phyloP scores from a whole-genome alignment of 176 grass and related monocot genomes.

The Musa schizocarpa region DNA sequence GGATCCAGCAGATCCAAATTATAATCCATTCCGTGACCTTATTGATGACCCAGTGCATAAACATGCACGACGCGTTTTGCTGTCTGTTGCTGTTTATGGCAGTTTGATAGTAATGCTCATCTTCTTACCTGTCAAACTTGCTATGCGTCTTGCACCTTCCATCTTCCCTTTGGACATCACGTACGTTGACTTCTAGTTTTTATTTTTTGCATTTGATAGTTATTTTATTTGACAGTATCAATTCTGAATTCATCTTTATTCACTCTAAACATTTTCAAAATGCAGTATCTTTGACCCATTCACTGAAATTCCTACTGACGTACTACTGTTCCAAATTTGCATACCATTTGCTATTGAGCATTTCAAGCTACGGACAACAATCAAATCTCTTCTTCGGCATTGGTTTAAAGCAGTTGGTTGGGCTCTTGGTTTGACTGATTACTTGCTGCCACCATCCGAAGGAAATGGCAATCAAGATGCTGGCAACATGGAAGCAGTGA shows the following conservation, averaged over 20 bases:
- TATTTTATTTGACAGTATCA: not conserved
- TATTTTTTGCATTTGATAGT: constrained; percentile 16
- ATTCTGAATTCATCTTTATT: not conserved
- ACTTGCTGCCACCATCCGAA: constrained; percentile 67
- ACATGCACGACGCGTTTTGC: constrained; percentile 79
- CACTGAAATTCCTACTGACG: constrained; percentile 84
- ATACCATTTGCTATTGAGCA: constrained; percentile 99
- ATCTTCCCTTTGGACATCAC: constrained; percentile 88
- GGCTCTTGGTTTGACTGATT: constrained; percentile 76
- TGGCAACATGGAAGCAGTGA: constrained; percentile 58
- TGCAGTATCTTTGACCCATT: constrained; percentile 96
- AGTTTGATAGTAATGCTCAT: constrained; percentile 99
- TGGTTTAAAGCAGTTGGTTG: constrained; percentile 92
- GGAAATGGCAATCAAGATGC: constrained; percentile 74
- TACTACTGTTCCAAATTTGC: constrained; percentile 91
- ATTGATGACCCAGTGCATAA: constrained; percentile 97
- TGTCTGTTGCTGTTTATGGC: constrained; percentile 93
- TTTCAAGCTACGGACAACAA: constrained; percentile 80
- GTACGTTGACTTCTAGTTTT: constrained; percentile 36
- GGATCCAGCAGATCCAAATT: constrained; percentile 97
- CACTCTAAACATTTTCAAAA: not conserved
- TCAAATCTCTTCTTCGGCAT: constrained; percentile 75
- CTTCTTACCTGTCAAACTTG: constrained; percentile 95
- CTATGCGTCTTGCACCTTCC: constrained; percentile 67
- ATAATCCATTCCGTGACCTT: constrained; percentile 93